These are phyloP conservation scores for Graphilbum ipis-grandicollis DNA, from an alignment of 2,329 filamentous ascomycete genomes.

Conservation along the genomic window DNA sequence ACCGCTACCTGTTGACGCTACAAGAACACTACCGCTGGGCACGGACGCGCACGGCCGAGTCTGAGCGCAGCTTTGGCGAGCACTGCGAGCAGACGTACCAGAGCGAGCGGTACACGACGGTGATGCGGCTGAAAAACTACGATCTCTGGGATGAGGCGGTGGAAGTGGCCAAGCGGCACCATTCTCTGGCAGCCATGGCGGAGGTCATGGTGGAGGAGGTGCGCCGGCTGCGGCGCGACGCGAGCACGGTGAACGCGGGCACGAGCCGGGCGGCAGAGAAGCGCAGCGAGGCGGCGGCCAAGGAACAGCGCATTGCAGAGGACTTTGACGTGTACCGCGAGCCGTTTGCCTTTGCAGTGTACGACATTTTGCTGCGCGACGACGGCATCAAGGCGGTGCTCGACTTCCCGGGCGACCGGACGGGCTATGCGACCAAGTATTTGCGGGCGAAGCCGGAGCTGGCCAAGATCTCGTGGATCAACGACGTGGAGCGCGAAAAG, in stretches of 20 bases:
- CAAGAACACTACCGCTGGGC: constrained; percentile 36
- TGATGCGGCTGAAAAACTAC: constrained; percentile 33
- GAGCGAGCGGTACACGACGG: constrained; percentile 31
- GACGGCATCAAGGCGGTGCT: constrained; percentile 52
- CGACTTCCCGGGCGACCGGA: constrained; percentile 50
- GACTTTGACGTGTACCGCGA: constrained; percentile 49
- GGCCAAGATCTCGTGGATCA: constrained; percentile 82
- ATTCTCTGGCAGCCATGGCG: constrained; percentile 35
- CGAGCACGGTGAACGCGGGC: constrained; percentile 14
- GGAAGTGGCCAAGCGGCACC: constrained; percentile 39
- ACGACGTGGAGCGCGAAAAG: constrained; percentile 63
- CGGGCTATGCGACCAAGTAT: constrained; percentile 59
- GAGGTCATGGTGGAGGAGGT: constrained; percentile 38
- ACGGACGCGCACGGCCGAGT: constrained; percentile 24
- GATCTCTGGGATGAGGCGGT: constrained; percentile 40
- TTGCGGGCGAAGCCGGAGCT: constrained; percentile 55
- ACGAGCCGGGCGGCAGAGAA: constrained; percentile 20
- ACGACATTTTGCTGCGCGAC: constrained; percentile 56
- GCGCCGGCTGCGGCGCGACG: constrained; percentile 20
- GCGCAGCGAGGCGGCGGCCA: constrained; percentile 25
- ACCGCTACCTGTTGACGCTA: constrained; percentile 35
- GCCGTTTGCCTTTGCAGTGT: constrained; percentile 59
- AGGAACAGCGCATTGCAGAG: constrained; percentile 26
- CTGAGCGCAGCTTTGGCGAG: constrained; percentile 23
- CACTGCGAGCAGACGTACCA: constrained; percentile 30